Percentiles rank a stretch among this genome's conserved stretches.
Conservation (phyloP, 306 rosid genomes). For the Lathyrus sativus region DNA sequence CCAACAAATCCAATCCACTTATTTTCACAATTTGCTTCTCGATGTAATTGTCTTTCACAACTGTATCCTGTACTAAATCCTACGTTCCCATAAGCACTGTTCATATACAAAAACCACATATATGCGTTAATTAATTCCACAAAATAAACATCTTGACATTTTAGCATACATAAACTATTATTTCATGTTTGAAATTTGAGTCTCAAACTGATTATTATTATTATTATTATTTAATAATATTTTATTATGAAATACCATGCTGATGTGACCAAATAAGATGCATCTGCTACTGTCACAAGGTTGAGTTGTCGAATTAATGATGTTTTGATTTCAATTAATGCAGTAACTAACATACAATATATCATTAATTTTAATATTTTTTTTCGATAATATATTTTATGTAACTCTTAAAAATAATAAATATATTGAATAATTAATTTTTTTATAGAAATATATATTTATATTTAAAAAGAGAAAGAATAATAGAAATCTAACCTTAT, state of each 20-base stretch:
- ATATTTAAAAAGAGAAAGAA: no score
- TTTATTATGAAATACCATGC: neutral
- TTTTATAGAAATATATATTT: no score
- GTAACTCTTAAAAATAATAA: no score
- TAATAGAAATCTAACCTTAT: constrained; percentile 36
- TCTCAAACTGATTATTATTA: no score
- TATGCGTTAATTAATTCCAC: neutral
- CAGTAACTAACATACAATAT: neutral
- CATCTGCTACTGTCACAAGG: constrained; percentile 1
- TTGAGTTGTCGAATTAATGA: neutral
- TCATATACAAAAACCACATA: neutral
- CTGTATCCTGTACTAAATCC: constrained; percentile 48
- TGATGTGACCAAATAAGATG: neutral
- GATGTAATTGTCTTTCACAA: constrained; percentile 36
- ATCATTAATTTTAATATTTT: neutral
- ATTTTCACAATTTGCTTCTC: constrained; percentile 31
- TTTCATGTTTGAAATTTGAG: neutral
- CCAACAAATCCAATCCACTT: constrained; percentile 44
- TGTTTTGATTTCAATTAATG: neutral
- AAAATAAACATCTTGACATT: neutral
- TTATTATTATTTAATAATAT: no score
- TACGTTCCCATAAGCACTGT: constrained; percentile 50
- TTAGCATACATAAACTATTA: neutral
- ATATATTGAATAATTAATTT: no score
- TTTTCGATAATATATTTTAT: neutral